Evolutionary conservation across 2,329 filamentous ascomycete species (phyloP), one percentile per base, ranked within the genome.

Genomic region (Trichoderma breve): DNA sequence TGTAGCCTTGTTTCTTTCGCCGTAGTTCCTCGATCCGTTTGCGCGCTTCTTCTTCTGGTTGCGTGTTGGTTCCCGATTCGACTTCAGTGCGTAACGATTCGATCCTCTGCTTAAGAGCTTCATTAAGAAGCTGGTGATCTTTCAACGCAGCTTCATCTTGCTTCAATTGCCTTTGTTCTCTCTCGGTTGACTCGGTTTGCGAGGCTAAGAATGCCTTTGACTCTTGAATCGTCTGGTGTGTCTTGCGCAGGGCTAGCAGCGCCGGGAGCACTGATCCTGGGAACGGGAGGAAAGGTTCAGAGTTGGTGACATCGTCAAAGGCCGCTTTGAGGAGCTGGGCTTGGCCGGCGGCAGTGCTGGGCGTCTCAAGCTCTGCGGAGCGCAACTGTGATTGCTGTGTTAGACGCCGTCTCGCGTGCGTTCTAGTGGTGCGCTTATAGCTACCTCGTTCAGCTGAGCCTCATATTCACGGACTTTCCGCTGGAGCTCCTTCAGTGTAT

Each of bases 201-300:
- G 82, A 79, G 5, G 80, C 78, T 14, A 93, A 84, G 68, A 90
- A 90, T 24, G 83, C 82, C 74, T 88, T 89, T 21, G 90, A 91
- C 75, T 93, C 90, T 72, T 85, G 80, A 63, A 92, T 87, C 18
- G 89, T 90, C 71, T 87, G 85, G 72, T 91, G 86, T 3, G 91
- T 90, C 76, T 88, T 89, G 66, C 91, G 89, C 69, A 94, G 81
- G 6, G 93, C 92, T 53, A 96, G 79, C 5, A 97, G 84, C 7
- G 90, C 89, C 4, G 93, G 92, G 7, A 96, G 81, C 6, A 91
- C 85, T 24, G 93, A 95, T 64, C 87, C 88, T 11, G 88, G 83
- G 28, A 86, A 84, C 3, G 93, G 93, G 26, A 95, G 82, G 75
- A 89, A 89, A 9, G 91, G 90, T 66, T 90, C 86, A 15, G 86